Conservation (phyloP, 495 filamentous ascomycete genomes). For the Melanomma pulvis-pyrius region DNA sequence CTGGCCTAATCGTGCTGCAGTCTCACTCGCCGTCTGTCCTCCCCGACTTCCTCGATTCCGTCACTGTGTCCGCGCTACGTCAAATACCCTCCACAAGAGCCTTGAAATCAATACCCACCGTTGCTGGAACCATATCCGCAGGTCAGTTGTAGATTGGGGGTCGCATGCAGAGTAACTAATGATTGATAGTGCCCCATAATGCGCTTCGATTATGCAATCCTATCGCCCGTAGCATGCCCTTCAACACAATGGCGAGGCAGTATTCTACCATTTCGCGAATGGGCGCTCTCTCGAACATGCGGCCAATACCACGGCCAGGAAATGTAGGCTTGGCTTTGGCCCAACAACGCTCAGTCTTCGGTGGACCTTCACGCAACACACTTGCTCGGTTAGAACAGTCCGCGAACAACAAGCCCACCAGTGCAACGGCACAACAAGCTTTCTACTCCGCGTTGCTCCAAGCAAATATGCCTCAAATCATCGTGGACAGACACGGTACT, state of each 20-base stretch:
- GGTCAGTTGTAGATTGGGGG: slow-evolving; percentile 19
- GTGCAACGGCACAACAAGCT: slow-evolving; percentile 81
- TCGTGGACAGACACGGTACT: slow-evolving; percentile 84
- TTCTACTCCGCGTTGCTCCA: slow-evolving; percentile 91
- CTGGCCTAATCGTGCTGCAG: slow-evolving; percentile 4
- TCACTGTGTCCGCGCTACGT: slow-evolving; percentile 26
- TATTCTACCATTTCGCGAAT: slow-evolving; percentile 33
- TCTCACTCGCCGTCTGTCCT: slow-evolving; percentile 7
- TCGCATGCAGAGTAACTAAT: slow-evolving; percentile 1
- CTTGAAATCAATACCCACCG: slow-evolving; percentile 23
- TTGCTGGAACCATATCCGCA: slow-evolving; percentile 24
- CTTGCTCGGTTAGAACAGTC: slow-evolving; percentile 78
- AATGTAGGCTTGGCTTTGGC: slow-evolving; percentile 30
- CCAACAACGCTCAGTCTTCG: slow-evolving; percentile 54
- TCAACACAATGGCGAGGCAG: slow-evolving; percentile 23
- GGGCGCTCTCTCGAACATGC: slow-evolving; percentile 23
- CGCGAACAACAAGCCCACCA: slow-evolving; percentile 88
- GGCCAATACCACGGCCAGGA: slow-evolving; percentile 18
- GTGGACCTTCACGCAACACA: slow-evolving; percentile 58
- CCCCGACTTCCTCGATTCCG: slow-evolving; percentile 26
- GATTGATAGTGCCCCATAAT: slow-evolving; percentile 21
- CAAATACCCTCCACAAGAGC: slow-evolving; percentile 15
- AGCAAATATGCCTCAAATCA: slow-evolving; percentile 88
- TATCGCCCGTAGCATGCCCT: slow-evolving; percentile 25
- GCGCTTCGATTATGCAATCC: slow-evolving; percentile 34